Evolutionary conservation across 2,329 filamentous ascomycete genomes (phyloP).

Genomic region (Lachnellula subtilissima): DNA sequence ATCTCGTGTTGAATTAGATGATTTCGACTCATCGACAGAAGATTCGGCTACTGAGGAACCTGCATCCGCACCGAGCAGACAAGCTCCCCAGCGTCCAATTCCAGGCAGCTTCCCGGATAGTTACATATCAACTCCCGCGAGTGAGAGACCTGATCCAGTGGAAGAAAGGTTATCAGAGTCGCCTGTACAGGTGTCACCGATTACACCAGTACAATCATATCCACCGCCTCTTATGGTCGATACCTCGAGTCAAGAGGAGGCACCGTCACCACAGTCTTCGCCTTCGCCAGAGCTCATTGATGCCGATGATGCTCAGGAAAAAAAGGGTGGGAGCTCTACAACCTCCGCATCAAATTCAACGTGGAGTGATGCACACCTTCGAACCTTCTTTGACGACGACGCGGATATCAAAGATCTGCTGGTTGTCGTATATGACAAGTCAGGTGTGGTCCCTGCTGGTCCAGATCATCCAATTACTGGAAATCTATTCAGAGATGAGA

Average conservation of each 20-base stretch:
- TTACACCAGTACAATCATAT: constrained; percentile 43
- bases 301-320: constrained; percentile 36
- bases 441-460: constrained; percentile 70
- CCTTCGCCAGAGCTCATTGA: constrained; percentile 59
- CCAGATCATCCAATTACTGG: constrained; percentile 82
- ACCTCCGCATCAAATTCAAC: constrained; percentile 55
- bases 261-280: constrained; percentile 57
- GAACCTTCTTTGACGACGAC: constrained; percentile 86
- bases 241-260: constrained; percentile 64
- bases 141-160: constrained; percentile 31
- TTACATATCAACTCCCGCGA: constrained; percentile 23
- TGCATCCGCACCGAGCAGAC: constrained; percentile 18
- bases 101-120: constrained; percentile 34
- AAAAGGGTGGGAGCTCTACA: constrained; percentile 44
- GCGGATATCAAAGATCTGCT: constrained; percentile 86
- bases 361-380: constrained; percentile 84
- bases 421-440: constrained; percentile 88
- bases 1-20: constrained; percentile 62
- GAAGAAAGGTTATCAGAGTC: constrained; percentile 59
- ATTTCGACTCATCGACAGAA: constrained; percentile 52
- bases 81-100: constrained; percentile 24
- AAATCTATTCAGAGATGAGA: constrained; percentile 80
- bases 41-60: constrained; percentile 33
- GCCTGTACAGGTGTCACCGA: constrained; percentile 60
- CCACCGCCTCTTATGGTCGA: constrained; percentile 66